Conservation (phyloP, 1,284 basidiomycete genomes). For the Inonotus hispidus region DNA sequence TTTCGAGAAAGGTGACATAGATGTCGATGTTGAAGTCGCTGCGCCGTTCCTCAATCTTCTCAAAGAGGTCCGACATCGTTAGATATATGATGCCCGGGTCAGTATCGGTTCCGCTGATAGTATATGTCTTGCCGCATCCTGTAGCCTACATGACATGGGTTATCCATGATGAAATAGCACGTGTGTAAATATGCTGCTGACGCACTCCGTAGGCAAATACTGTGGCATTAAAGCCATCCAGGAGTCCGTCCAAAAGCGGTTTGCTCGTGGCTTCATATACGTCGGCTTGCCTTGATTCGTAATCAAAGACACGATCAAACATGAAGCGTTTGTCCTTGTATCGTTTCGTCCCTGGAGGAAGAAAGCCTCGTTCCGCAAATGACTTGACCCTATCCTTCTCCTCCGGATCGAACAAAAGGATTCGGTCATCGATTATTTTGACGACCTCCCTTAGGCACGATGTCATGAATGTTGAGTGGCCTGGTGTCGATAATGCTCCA, state of each 20-base stretch:
- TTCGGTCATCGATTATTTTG: conserved; percentile 78
- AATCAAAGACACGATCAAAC: conserved; percentile 88
- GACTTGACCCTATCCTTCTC: conserved; percentile 74
- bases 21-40: conserved; percentile 83
- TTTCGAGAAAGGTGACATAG: conserved; percentile 90
- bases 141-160: conserved; percentile 65
- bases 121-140: conserved; percentile 97
- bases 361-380: conserved; percentile 74
- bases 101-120: conserved; percentile 83
- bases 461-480: conserved; percentile 43
- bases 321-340: conserved; percentile 94
- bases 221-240: conserved; percentile 95
- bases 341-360: conserved; percentile 79
- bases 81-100: conserved; percentile 93
- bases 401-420: conserved; percentile 93
- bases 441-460: conserved; percentile 68
- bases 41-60: conserved; percentile 77
- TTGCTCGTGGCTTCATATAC: conserved; percentile 84
- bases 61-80: conserved; percentile 95
- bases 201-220: conserved; percentile 96
- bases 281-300: conserved; percentile 74
- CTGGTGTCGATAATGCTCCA: conserved; percentile 69
- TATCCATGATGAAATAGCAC: conserved; percentile 3
- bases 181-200: conserved; percentile 19
- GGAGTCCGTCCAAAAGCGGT: conserved; percentile 74